These are phyloP conservation scores for Tolypocladium guangdongense DNA, from an alignment of 2,329 filamentous ascomycete genomes.

Conservation along the genomic window DNA sequence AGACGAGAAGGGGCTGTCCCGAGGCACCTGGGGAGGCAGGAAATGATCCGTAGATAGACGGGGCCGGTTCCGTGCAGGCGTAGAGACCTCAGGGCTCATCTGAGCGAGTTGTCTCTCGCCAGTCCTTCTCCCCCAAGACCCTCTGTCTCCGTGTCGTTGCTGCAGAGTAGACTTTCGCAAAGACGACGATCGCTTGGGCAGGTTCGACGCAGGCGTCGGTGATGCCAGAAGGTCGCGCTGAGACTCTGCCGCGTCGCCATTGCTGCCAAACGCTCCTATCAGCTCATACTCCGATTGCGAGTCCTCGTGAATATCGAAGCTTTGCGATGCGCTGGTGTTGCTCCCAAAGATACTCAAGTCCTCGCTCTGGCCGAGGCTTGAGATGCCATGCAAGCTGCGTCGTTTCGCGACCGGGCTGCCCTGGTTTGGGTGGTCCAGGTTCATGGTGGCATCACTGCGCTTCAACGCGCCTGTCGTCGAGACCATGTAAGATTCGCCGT, in stretches of 20 bases:
- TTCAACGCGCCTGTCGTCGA: constrained; percentile 68
- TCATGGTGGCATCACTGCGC: constrained; percentile 83
- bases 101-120: constrained; percentile 45
- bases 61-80: constrained; percentile 52
- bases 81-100: constrained; percentile 40
- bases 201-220: constrained; percentile 37
- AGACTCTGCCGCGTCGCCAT: constrained; percentile 5
- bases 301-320: constrained; percentile 44
- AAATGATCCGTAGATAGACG: constrained; percentile 74
- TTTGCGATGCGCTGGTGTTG: constrained; percentile 26
- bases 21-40: constrained; percentile 47
- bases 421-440: constrained; percentile 64
- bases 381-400: constrained; percentile 70
- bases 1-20: constrained; percentile 54
- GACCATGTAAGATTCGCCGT: constrained; percentile 19
- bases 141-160: constrained; percentile 64
- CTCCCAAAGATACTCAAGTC: constrained; percentile 71
- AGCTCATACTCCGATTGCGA: constrained; percentile 41
- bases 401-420: constrained; percentile 87
- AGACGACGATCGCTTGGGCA: constrained; percentile 63
- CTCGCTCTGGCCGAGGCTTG: constrained; percentile 43
- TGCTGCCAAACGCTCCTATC: constrained; percentile 20
- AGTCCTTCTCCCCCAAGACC: constrained; percentile 49
- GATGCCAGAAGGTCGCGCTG: constrained; percentile 31
- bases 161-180: constrained; percentile 80